Evolutionary conservation across 75 land plant genomes (phyloP).

Genomic region (Pinus taeda): DNA sequence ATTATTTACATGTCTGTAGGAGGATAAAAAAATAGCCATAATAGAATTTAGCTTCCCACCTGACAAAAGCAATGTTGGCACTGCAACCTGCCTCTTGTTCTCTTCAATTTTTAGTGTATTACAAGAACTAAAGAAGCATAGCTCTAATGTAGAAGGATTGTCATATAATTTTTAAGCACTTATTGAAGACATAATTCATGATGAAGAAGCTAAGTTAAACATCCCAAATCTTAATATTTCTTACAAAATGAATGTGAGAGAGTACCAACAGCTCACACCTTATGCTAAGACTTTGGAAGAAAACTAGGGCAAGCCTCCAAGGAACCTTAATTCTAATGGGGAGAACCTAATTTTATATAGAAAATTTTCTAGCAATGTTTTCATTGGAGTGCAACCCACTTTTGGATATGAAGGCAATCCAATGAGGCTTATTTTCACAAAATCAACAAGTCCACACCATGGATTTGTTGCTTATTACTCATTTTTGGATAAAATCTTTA

Average conservation of each 20-base stretch:
- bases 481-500: conserved; percentile 88
- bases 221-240: conserved; percentile 92
- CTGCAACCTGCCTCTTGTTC: conserved; percentile 96
- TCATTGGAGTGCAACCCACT: conserved; percentile 98
- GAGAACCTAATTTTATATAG: conserved; percentile 95
- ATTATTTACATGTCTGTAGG: conserved; percentile 32
- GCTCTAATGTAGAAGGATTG: conserved; percentile 88
- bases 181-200: conserved; percentile 40
- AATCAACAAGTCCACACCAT: conserved; percentile 98
- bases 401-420: conserved; percentile 99
- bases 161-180: conserved; percentile 75
- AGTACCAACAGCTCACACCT: conserved; percentile 86
- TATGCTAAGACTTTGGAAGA: conserved; percentile 85
- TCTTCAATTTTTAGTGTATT: conserved; percentile 90
- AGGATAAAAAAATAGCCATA: conserved; percentile 91
- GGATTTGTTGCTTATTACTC: conserved; percentile 99
- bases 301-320: conserved; percentile 97
- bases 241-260: conserved; percentile 88
- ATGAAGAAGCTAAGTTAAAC: conserved; percentile 97
- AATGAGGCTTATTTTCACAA: conserved; percentile 95
- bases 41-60: conserved; percentile 99
- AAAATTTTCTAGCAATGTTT: conserved; percentile 84
- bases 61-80: conserved; percentile 98
- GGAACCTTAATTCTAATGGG: conserved; percentile 94
- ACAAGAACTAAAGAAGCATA: conserved; percentile 72